A percentile compares a stretch with the other conserved stretches of the same genome.
Conservation (phyloP, 1,139 yeast species). For the Debaryomycetaceae sp. region DNA sequence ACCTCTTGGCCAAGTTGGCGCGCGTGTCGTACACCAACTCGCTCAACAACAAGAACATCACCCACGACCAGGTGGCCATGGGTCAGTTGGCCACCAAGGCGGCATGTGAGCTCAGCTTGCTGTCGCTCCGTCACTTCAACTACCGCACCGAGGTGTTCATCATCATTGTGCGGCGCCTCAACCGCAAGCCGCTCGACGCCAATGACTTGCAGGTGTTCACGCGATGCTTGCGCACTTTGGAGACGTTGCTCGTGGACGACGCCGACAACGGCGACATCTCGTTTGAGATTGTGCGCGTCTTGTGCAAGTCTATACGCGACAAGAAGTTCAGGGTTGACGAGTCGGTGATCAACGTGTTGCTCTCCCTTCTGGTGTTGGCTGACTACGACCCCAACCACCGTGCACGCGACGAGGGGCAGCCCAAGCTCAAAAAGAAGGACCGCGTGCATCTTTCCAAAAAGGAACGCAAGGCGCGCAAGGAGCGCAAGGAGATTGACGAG, state of each 20-base stretch:
- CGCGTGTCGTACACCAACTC: slow-evolving; percentile 38
- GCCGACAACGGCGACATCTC: slow-evolving; percentile 79
- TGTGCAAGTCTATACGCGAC: slow-evolving; percentile 67
- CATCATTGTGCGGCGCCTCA: slow-evolving; percentile 61
- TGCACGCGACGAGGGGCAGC: slow-evolving; percentile 30
- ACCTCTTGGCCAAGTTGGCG: slow-evolving; percentile 43
- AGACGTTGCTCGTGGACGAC: slow-evolving; percentile 60
- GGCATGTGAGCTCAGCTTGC: slow-evolving; percentile 66
- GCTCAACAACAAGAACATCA: slow-evolving; percentile 33
- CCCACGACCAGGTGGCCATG: slow-evolving; percentile 36
- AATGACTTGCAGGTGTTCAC: slow-evolving; percentile 49
- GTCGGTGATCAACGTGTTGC: slow-evolving; percentile 67
- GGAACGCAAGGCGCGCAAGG: slow-evolving; percentile 83
- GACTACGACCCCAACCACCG: slow-evolving; percentile 72
- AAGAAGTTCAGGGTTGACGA: slow-evolving; percentile 82
- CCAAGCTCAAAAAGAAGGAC: slow-evolving; percentile 73
- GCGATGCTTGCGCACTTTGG: slow-evolving; percentile 62
- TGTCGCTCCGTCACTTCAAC: slow-evolving; percentile 74
- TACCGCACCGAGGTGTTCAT: slow-evolving; percentile 68
- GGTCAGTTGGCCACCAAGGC: slow-evolving; percentile 67
- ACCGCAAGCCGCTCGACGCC: slow-evolving; percentile 46
- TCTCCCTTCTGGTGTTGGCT: slow-evolving; percentile 68
- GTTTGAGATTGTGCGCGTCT: slow-evolving; percentile 61
- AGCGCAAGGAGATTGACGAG: slow-evolving; percentile 79
- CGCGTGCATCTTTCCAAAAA: slow-evolving; percentile 85